These are phyloP conservation scores for Pseudocercospora cruenta DNA, from an alignment of 2,329 filamentous ascomycete genomes.

Conservation along the genomic window DNA sequence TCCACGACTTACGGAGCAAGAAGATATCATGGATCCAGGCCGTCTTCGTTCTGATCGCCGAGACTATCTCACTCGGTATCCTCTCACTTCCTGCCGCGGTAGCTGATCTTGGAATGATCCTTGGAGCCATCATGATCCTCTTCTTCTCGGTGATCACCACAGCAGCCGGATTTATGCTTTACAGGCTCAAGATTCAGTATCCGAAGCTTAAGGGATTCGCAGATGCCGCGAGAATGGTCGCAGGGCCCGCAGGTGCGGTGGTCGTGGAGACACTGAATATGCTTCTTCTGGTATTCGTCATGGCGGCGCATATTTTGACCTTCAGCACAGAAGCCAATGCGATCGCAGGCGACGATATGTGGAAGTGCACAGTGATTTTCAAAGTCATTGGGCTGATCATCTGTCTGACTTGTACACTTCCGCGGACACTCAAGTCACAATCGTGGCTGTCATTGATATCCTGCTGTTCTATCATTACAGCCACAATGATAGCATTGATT, in stretches of 20 bases:
- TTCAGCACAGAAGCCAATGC: constrained; percentile 71
- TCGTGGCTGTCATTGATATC: constrained; percentile 66
- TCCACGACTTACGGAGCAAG: constrained; percentile 28
- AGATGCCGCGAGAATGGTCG: constrained; percentile 66
- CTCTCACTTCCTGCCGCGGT: constrained; percentile 59
- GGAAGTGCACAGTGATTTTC: constrained; percentile 62
- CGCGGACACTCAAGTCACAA: constrained; percentile 65
- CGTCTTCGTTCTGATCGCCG: constrained; percentile 54
- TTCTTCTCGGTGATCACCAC: constrained; percentile 59
- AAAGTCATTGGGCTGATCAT: constrained; percentile 62
- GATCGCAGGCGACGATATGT: constrained; percentile 63
- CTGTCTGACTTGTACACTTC: constrained; percentile 63
- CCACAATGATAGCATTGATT: constrained; percentile 60
- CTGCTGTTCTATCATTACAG: constrained; percentile 65
- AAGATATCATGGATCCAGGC: constrained; percentile 32
- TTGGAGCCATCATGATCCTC: constrained; percentile 57
- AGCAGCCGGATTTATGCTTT: constrained; percentile 65
- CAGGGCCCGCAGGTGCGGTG: constrained; percentile 64
- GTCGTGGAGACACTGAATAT: constrained; percentile 54
- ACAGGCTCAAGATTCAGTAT: constrained; percentile 59
- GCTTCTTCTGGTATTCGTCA: constrained; percentile 43
- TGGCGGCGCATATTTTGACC: constrained; percentile 72
- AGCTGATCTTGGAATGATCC: constrained; percentile 51
- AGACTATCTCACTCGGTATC: constrained; percentile 61
- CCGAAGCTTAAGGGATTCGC: constrained; percentile 68